Percentiles rank a stretch among this genome's conserved stretches.
phyloP scores from a whole-genome alignment of 352 stramenopile genomes.

The Globisporangium orthogonon region DNA sequence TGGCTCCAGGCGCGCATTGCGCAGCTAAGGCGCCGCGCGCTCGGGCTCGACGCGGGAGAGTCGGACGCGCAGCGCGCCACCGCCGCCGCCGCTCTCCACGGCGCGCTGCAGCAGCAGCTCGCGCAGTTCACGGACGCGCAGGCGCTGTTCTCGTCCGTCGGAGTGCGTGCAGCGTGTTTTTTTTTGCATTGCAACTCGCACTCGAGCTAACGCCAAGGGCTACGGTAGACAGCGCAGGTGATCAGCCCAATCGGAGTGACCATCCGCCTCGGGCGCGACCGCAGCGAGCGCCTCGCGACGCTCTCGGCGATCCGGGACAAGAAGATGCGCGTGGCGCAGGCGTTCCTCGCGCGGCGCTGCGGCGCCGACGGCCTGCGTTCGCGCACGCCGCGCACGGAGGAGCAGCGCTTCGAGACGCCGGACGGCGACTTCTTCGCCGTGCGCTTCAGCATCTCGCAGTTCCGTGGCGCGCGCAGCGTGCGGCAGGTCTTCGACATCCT shows the following conservation, averaged over 20 bases:
- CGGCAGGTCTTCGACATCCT: conserved; percentile 30
- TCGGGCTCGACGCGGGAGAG: conserved; percentile 5
- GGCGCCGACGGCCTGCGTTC: conserved; percentile 12
- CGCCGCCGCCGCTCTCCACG: conserved; percentile 9
- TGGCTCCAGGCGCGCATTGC: conserved; percentile 25
- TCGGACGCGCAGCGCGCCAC: conserved; percentile 2
- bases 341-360: conserved; percentile 22
- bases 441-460: conserved; percentile 44
- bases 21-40: conserved; percentile 21
- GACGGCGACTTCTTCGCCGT: conserved; percentile 42
- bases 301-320: conserved; percentile 16
- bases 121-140: conserved; percentile 20
- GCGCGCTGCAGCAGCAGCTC: conserved; percentile 24
- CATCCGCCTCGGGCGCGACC: conserved; percentile 6
- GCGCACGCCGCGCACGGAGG: conserved; percentile 18
- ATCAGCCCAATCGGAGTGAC: conserved; percentile 6
- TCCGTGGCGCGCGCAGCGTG: conserved; percentile 23
- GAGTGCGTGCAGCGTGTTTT: not conserved
- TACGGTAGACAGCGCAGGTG: conserved; percentile 5
- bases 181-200: not conserved
- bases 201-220: not conserved
- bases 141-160: conserved; percentile 23
- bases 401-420: conserved; percentile 32
- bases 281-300: conserved; percentile 3
- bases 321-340: conserved; percentile 19